Evolutionary conservation across 2,329 filamentous ascomycete species (phyloP).

Genomic region (Aspergillus fijiensis): DNA sequence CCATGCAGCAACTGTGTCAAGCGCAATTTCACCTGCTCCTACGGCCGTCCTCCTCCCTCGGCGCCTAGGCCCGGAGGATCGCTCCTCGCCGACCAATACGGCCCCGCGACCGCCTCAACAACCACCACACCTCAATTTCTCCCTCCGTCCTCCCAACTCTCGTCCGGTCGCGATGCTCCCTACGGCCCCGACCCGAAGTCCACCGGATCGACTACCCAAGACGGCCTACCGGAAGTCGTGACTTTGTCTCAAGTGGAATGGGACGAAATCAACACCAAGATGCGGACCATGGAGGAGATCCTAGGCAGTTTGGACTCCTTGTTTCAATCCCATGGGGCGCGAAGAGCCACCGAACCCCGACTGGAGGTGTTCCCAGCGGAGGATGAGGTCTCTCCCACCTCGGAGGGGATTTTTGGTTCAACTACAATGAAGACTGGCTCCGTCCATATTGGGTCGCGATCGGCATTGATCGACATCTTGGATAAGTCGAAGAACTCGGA

Average conservation of each 20-base stretch:
- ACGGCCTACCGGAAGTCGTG: conserved; percentile 28
- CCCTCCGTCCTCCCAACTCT: conserved; percentile 15
- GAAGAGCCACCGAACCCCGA: conserved; percentile 17
- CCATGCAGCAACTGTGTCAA: conserved; percentile 45
- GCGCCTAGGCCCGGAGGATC: conserved; percentile 15
- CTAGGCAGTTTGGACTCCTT: conserved; percentile 32
- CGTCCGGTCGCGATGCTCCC: conserved; percentile 19
- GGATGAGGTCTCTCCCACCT: conserved; percentile 21
- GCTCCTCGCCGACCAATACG: conserved; percentile 14
- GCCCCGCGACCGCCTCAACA: conserved; percentile 18
- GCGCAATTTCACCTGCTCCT: conserved; percentile 41
- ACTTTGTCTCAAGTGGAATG: conserved; percentile 35
- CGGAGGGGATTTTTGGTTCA: conserved; percentile 31
- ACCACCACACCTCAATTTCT: conserved; percentile 14
- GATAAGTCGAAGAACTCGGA: conserved; percentile 45
- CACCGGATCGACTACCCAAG: conserved; percentile 11
- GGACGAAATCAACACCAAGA: conserved; percentile 38
- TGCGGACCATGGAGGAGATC: conserved; percentile 37
- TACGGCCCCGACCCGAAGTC: conserved; percentile 19
- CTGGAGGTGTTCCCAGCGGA: conserved; percentile 9
- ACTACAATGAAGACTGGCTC: conserved; percentile 48
- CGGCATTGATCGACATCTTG: conserved; percentile 58
- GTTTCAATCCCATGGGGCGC: conserved; percentile 29
- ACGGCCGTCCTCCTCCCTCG: conserved; percentile 30
- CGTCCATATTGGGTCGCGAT: conserved; percentile 58